Percentiles rank a stretch among this genome's conserved stretches.
Evolutionary conservation across 148 eudicot genomes (phyloP).

Genomic region (Vaccinium darrowii): DNA sequence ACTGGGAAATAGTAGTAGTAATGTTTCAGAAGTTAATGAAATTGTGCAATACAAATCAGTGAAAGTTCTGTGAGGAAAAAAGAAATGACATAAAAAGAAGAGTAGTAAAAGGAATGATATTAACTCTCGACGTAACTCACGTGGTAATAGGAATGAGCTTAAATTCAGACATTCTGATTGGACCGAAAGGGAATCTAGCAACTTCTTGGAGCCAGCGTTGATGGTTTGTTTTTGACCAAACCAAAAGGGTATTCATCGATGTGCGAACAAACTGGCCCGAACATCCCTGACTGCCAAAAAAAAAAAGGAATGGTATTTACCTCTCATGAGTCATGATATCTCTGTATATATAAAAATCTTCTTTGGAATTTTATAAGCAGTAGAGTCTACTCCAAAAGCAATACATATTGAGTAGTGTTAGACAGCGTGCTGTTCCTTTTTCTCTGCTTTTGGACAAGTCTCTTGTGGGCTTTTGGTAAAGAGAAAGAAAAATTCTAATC

Average conservation of each 20-base stretch:
- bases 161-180: too few relatives aligned
- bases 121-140: too few relatives aligned
- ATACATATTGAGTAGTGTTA: neutral
- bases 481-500: slow-evolving; percentile 3
- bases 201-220: too few relatives aligned
- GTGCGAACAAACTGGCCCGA: too few relatives aligned
- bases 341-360: neutral
- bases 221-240: too few relatives aligned
- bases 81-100: neutral
- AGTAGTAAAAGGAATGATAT: neutral
- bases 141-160: too few relatives aligned
- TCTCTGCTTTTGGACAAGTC: slow-evolving; percentile 2
- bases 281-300: too few relatives aligned
- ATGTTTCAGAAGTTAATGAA: neutral
- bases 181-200: too few relatives aligned
- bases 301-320: too few relatives aligned
- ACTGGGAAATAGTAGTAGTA: neutral
- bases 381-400: slow-evolving; percentile 8
- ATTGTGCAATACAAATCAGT: neutral
- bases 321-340: neutral
- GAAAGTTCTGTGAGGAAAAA: neutral
- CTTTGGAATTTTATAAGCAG: neutral
- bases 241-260: too few relatives aligned
- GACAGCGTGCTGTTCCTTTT: slow-evolving; percentile 1
- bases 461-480: neutral